Conservation (phyloP, 805 yeast genomes). For the Lachancea waltii region DNA sequence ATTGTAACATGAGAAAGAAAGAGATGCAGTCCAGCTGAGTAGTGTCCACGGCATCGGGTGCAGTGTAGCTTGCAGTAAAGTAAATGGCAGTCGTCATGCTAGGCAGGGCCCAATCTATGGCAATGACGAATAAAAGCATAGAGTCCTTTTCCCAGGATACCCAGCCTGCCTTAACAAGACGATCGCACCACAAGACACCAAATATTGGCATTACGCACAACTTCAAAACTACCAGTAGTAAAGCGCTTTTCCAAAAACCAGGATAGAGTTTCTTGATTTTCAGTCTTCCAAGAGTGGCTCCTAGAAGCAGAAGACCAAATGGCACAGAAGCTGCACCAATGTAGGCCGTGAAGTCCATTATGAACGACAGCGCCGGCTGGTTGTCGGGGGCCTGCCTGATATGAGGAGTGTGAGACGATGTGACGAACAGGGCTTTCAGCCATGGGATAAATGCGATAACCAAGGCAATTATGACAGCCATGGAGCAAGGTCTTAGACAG, state of each 20-base stretch:
- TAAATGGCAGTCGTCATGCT: conserved; percentile 86
- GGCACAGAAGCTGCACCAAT: conserved; percentile 90
- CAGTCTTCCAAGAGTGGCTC: conserved; percentile 83
- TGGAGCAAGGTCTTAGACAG: conserved; percentile 65
- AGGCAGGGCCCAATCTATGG: conserved; percentile 74
- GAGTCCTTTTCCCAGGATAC: conserved; percentile 41
- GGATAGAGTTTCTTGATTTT: conserved; percentile 52
- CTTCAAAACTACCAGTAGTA: conserved; percentile 49
- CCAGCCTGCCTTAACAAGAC: conserved; percentile 62
- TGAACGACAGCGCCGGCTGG: conserved; percentile 75
- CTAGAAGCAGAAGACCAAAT: conserved; percentile 73
- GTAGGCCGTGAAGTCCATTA: conserved; percentile 75
- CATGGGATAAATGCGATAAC: conserved; percentile 82
- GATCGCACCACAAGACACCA: conserved; percentile 61
- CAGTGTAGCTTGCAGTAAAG: conserved; percentile 79
- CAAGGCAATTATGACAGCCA: conserved; percentile 60
- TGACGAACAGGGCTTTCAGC: conserved; percentile 65
- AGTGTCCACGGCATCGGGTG: conserved; percentile 43
- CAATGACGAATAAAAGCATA: conserved; percentile 67
- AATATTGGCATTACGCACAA: conserved; percentile 73
- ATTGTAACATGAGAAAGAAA: conserved; percentile 65
- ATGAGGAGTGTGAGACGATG: conserved; percentile 35
- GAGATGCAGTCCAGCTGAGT: conserved; percentile 80
- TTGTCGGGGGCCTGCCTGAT: conserved; percentile 80
- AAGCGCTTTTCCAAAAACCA: conserved; percentile 64